Conservation (phyloP, 352 stramenopile species). For the Phytophthora multivora region DNA sequence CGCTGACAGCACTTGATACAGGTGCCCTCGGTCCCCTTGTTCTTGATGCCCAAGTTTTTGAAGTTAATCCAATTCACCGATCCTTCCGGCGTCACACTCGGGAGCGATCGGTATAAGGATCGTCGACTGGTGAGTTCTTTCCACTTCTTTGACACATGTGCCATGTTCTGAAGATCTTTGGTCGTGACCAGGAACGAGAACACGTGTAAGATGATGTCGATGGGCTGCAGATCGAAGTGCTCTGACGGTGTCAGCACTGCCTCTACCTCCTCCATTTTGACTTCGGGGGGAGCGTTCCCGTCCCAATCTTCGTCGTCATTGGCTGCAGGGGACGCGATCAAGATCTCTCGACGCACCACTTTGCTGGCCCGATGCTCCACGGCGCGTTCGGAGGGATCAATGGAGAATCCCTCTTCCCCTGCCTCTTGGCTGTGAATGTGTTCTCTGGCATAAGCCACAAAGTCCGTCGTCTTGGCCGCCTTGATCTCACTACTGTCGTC, state of each 20-base stretch:
- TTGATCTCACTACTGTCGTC: conserved; percentile 14
- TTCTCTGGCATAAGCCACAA: conserved; percentile 77
- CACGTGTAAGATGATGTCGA: conserved; percentile 89
- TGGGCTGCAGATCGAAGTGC: conserved; percentile 85
- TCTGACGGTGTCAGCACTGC: conserved; percentile 51
- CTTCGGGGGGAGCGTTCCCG: conserved; percentile 32
- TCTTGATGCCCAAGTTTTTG: conserved; percentile 89
- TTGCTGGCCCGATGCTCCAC: conserved; percentile 87
- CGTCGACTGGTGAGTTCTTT: conserved; percentile 72
- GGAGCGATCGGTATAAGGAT: conserved; percentile 73
- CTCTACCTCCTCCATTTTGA: conserved; percentile 42
- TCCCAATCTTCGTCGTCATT: conserved; percentile 86
- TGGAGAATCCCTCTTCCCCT: conserved; percentile 84
- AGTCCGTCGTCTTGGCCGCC: conserved; percentile 34
- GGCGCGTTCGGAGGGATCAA: conserved; percentile 81
- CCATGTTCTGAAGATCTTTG: conserved; percentile 74
- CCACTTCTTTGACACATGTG: conserved; percentile 80
- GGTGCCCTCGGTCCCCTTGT: conserved; percentile 89
- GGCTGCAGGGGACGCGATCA: conserved; percentile 79
- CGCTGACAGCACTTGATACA: conserved; percentile 89
- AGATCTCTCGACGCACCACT: conserved; percentile 81
- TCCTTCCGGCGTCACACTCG: conserved; percentile 69
- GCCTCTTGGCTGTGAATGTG: conserved; percentile 82
- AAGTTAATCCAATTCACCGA: conserved; percentile 90
- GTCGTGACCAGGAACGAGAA: conserved; percentile 85